phyloP scores from a whole-genome alignment of 352 stramenopile species.

The Globisporangium megalacanthum region DNA sequence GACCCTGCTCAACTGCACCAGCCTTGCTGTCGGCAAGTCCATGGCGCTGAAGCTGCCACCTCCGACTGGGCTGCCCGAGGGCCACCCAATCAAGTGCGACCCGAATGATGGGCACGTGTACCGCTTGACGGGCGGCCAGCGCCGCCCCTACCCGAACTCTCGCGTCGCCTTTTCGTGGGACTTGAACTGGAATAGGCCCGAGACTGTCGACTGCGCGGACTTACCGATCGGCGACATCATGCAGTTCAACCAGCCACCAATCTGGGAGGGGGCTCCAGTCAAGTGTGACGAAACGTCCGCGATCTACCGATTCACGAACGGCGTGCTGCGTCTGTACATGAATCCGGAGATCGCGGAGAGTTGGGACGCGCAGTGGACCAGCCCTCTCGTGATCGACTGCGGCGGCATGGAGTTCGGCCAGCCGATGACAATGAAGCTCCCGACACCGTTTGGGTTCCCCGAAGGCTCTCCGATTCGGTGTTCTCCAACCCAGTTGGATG shows the following conservation, averaged over 20 bases:
- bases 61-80: conserved; percentile 3
- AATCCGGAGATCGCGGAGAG: conserved; percentile 5
- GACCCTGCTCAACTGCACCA: conserved; percentile 14
- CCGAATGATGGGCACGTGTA: conserved; percentile 1
- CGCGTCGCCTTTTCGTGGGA: conserved; percentile 23
- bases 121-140: conserved; percentile 12
- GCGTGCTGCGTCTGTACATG: conserved; percentile 6
- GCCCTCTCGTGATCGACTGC: conserved; percentile 15
- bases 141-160: conserved; percentile 16
- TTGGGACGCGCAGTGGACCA: conserved; percentile 15
- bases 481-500: background rate
- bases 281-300: conserved; percentile 9
- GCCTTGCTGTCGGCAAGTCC: background rate
- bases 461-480: conserved; percentile 10
- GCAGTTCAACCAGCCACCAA: conserved; percentile 3
- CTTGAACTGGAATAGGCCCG: conserved; percentile 1
- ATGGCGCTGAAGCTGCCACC: conserved; percentile 8
- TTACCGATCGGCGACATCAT: conserved; percentile 7
- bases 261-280: conserved; percentile 6
- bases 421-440: background rate
- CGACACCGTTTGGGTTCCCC: background rate
- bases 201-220: conserved; percentile 15
- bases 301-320: conserved; percentile 10
- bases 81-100: conserved; percentile 15
- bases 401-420: conserved; percentile 4